A percentile compares a stretch with the other conserved stretches of the same genome.
phyloP scores from a whole-genome alignment of 2,329 filamentous ascomycete genomes.

The Westerdykella sp. region DNA sequence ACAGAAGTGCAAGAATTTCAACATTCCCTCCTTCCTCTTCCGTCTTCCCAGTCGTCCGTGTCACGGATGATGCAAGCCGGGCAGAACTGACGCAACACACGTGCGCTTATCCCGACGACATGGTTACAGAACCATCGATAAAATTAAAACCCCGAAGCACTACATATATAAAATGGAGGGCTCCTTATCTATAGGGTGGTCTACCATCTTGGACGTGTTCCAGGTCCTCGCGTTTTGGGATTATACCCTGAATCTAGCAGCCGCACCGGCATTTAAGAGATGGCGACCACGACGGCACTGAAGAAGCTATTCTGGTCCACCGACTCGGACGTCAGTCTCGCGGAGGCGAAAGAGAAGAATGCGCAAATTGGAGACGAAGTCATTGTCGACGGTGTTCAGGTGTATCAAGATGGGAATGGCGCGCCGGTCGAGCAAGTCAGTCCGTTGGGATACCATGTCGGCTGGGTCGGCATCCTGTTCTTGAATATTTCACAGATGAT shows the following conservation, averaged over 20 bases:
- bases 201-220: too few relatives aligned
- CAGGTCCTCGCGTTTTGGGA: too few relatives aligned
- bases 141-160: too few relatives aligned
- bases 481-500: slow-evolving; percentile 30
- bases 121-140: too few relatives aligned
- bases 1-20: too few relatives aligned
- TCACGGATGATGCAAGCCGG: slow-evolving; percentile 1
- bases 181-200: too few relatives aligned
- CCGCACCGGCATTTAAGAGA: neutral
- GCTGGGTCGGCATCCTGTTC: slow-evolving; percentile 24
- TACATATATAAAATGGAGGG: too few relatives aligned
- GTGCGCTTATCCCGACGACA: neutral
- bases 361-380: slow-evolving; percentile 23
- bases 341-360: slow-evolving; percentile 19
- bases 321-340: slow-evolving; percentile 11
- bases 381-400: slow-evolving; percentile 15
- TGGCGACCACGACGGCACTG: slow-evolving; percentile 5
- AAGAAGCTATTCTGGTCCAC: slow-evolving; percentile 14
- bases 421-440: slow-evolving; percentile 26
- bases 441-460: slow-evolving; percentile 28
- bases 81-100: slow-evolving; percentile 1
- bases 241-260: too few relatives aligned
- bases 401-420: slow-evolving; percentile 25
- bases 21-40: neutral
- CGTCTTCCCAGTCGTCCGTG: slow-evolving; percentile 5